Base-by-base conservation (phyloP, 768 basidiomycete species). In the Amanita rimosa region DNA sequence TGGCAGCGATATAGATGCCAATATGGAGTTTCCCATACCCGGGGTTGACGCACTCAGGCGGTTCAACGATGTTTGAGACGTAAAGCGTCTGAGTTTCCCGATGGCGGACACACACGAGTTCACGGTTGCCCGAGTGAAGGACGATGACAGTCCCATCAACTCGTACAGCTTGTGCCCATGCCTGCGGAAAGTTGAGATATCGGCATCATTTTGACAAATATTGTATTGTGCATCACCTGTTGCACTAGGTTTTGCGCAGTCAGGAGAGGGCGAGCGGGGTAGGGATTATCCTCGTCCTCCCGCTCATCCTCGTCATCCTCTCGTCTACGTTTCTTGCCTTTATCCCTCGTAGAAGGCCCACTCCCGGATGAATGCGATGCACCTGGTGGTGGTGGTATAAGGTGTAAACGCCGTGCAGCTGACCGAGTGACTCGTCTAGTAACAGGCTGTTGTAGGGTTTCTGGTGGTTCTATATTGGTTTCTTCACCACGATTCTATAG, bases 1-100 rank as follows among this genome's bases (percentile, higher is more conserved):
- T 50, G 5, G 55, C 55, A 33, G 58, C 50, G 10, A 58, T 38
- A 33, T 56, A 55, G 1, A 58, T 50, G 9, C 55, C 53, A 34
- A 59, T 46, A 7, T 57, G 57, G 36, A 56, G 53, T 56, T 57
- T 58, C n/a, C 54, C 50, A 46, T 57, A 58, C 22, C 44, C 40
- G n/a, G 57, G 55, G 9, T 57, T 27, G 3, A 34, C 10, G 37
- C 59, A 57, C 1, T 16, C n/a, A 24, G 42, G 42, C 26, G 53
- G 53, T 40, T 48, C 49, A 5, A 58, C 51, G 24, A 58, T 22
- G 13, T 45, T 40, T 1, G 57, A 58, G 4, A 58, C 50, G 29
- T 52, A 58, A 2, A 58, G 55, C 4, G 55, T 58, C 27, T 54
- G 53, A 44, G 57, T 44, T 3, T 6, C 17, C 29, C 56, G 56